phyloP scores from a whole-genome alignment of 352 stramenopile genomes.

The Blastocystis sp. region DNA sequence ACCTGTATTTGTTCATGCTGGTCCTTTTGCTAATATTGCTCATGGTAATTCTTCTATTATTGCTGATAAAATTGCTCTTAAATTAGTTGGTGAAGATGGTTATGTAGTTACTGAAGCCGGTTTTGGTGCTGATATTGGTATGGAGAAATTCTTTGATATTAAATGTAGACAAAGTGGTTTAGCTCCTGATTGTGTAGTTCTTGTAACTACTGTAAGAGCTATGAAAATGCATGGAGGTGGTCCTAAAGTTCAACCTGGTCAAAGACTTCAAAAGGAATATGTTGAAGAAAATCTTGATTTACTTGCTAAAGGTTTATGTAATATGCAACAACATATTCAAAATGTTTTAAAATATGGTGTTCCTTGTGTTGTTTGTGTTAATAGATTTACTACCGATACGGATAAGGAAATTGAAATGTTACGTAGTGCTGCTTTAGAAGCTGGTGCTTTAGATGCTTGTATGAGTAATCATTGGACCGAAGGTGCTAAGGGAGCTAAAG shows the following conservation, averaged over 20 bases:
- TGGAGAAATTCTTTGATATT: conserved; percentile 98
- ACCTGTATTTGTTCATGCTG: conserved; percentile 81
- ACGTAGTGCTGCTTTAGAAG: conserved; percentile 62
- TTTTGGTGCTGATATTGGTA: conserved; percentile 85
- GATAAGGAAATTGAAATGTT: conserved; percentile 74
- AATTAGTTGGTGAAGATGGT: conserved; percentile 71
- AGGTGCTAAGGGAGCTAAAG: conserved; percentile 72
- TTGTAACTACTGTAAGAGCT: conserved; percentile 86
- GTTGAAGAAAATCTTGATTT: conserved; percentile 78
- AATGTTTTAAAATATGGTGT: conserved; percentile 81
- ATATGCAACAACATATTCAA: conserved; percentile 79
- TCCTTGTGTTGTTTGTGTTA: conserved; percentile 80
- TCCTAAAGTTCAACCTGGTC: conserved; percentile 70
- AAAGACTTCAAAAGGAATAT: conserved; percentile 61
- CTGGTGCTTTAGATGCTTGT: conserved; percentile 76
- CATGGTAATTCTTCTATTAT: conserved; percentile 89
- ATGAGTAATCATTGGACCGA: conserved; percentile 65
- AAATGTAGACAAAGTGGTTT: conserved; percentile 81
- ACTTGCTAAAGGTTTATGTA: conserved; percentile 66
- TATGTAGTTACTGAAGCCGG: conserved; percentile 84
- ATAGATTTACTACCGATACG: conserved; percentile 62
- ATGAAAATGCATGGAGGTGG: conserved; percentile 97
- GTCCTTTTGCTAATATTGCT: conserved; percentile 90
- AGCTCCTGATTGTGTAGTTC: conserved; percentile 79
- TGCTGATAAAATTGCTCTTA: conserved; percentile 78